Conservation (phyloP, 352 stramenopile species). For the Thraustotheca clavata region DNA sequence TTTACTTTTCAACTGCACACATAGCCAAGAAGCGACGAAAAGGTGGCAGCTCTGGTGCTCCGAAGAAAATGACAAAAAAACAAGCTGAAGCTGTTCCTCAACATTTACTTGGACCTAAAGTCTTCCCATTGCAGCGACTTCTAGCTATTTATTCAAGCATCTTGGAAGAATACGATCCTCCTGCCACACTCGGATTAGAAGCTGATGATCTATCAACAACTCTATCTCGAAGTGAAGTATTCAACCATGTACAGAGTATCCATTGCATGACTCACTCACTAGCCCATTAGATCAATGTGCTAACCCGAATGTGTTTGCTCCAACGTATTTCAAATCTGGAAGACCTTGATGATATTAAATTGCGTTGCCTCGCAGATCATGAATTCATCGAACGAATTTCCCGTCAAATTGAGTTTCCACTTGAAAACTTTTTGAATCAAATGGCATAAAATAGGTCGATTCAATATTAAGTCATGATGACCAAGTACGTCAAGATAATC, state of each 20-base stretch:
- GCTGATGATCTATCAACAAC: background rate
- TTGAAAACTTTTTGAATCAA: slow-evolving; percentile 53
- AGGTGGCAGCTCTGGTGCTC: slow-evolving; percentile 8
- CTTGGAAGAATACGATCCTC: slow-evolving; percentile 23
- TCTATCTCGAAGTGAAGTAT: slow-evolving; percentile 9
- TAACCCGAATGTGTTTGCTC: slow-evolving; percentile 70
- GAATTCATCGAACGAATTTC: slow-evolving; percentile 58
- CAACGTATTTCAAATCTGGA: slow-evolving; percentile 60
- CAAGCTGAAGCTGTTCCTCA: slow-evolving; percentile 34
- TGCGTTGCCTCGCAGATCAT: slow-evolving; percentile 62
- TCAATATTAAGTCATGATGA: slow-evolving; percentile 59
- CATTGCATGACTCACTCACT: background rate
- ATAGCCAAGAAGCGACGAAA: slow-evolving; percentile 28
- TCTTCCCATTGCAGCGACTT: slow-evolving; percentile 63
- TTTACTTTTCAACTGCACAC: slow-evolving; percentile 59
- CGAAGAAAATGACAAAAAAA: slow-evolving; percentile 9
- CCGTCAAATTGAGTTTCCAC: slow-evolving; percentile 38
- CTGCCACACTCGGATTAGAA: background rate
- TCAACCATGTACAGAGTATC: background rate
- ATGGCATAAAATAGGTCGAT: background rate
- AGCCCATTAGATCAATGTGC: slow-evolving; percentile 43
- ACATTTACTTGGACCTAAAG: slow-evolving; percentile 55
- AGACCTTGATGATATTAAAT: slow-evolving; percentile 67
- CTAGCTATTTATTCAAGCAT: slow-evolving; percentile 73
- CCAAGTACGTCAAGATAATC: slow-evolving; percentile 77